Evolutionary conservation across 2,329 filamentous ascomycete species (phyloP), one percentile per base, ranked within the genome.

Genomic region (Fusarium dlaminii): DNA sequence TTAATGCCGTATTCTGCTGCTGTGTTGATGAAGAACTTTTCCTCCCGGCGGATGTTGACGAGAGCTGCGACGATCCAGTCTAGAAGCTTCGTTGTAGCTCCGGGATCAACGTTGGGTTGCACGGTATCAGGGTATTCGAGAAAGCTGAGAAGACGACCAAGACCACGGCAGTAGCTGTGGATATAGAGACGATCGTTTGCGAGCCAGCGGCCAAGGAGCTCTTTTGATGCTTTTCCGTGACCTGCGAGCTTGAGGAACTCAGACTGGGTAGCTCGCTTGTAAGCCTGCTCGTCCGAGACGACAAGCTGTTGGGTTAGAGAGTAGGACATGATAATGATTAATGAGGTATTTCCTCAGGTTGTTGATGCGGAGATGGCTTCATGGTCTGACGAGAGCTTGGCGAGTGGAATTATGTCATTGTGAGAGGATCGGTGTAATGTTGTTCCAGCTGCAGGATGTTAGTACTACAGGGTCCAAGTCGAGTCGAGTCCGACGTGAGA

Each of bases 101-200:
- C 77, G 13, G 57, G 52, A 9, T 73, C 63, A 14, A 57, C 27
- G 3, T 68, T 29, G 14, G 68, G 63, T 8, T 61, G 64, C 0
- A 61, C 75, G 1, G 68, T 70, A n/a, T 80, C 77, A 2, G 89
- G 88, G 0, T 93, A 84, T 10, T 88, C 82, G 49, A 93, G 85
- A 73, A 91, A 90, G 39, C 88, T 84, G 34, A 94, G 87, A 13
- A 93, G 81, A n/a, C 86, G 84, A 14, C 91, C 91, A 29, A 91
- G 88, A 75, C 92, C 93, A 32, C 88, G 86, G 75, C 93, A 88
- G 81, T 94, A 93, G 57, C 89, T 88, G 72, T 93, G 90, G 39
- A 92, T 90, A 81, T 94, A 93, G 67, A 94, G 87, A 14, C 90
- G 86, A 81, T 94, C 92, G 80, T 93, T 92, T 18, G 90, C 89